A percentile compares a stretch with the other conserved stretches of the same genome.
Conservation (phyloP, 768 basidiomycete species). For the Suillus discolor region DNA sequence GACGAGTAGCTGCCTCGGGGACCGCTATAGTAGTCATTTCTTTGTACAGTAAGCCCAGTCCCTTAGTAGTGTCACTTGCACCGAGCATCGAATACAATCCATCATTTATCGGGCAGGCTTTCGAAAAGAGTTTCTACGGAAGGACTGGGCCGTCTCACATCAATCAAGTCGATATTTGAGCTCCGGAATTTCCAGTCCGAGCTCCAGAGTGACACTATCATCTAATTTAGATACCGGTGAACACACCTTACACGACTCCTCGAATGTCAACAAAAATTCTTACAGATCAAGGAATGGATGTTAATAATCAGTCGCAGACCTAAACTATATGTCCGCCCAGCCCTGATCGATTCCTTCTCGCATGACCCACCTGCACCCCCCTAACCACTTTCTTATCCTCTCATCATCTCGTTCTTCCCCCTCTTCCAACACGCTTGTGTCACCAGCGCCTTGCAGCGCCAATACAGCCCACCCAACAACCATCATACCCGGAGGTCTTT, state of each 20-base stretch:
- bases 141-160: neutral
- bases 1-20: neutral
- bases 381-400: constrained; percentile 64
- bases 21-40: neutral
- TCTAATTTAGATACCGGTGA: neutral
- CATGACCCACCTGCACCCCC: constrained; percentile 57
- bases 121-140: neutral
- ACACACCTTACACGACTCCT: neutral
- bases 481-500: constrained; percentile 96
- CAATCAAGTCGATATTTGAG: neutral
- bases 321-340: constrained; percentile 34
- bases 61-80: neutral
- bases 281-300: neutral
- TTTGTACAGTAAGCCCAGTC: neutral
- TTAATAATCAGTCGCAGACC: constrained; percentile 8
- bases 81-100: neutral
- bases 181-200: neutral
- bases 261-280: neutral
- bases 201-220: neutral
- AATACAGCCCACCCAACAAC: constrained; percentile 91
- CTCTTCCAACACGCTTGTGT: constrained; percentile 71
- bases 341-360: constrained; percentile 60
- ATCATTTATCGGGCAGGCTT: neutral
- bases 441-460: constrained; percentile 72
- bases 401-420: constrained; percentile 43